A percentile compares a stretch with the other conserved stretches of the same genome.
Evolutionary conservation across 2,329 filamentous ascomycete species (phyloP).

Genomic region (Xylariaceae sp.): DNA sequence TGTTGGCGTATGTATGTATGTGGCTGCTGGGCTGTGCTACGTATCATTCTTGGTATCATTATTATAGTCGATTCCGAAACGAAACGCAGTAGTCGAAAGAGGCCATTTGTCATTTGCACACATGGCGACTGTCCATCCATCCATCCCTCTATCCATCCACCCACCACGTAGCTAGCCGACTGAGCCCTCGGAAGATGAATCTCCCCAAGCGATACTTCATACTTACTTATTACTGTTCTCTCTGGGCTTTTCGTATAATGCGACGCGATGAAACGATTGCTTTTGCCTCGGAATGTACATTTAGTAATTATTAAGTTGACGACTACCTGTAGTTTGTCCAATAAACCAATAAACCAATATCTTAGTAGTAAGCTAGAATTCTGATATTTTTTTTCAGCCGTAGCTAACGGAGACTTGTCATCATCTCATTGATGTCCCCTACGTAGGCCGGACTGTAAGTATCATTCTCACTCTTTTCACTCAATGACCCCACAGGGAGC

Average conservation of each 20-base stretch:
- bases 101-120: constrained; percentile 25
- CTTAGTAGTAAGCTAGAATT: constrained; percentile 1
- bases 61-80: constrained; percentile 1
- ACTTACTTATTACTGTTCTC: constrained; percentile 21
- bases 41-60: constrained; percentile 31
- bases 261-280: constrained; percentile 19
- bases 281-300: not conserved
- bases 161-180: constrained; percentile 19
- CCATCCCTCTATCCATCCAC: too few relatives aligned
- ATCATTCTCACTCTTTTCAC: not conserved
- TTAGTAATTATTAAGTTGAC: constrained; percentile 16
- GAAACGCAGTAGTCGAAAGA: not conserved
- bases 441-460: not conserved
- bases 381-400: not conserved
- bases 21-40: constrained; percentile 22
- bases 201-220: too few relatives aligned
- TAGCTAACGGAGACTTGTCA: constrained; percentile 9
- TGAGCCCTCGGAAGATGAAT: constrained; percentile 11
- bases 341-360: not conserved
- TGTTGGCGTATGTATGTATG: not conserved
- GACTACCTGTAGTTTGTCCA: not conserved
- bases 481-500: constrained; percentile 5
- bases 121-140: constrained; percentile 15
- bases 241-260: constrained; percentile 6
- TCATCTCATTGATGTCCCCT: constrained; percentile 1